A percentile compares a stretch with the other conserved stretches of the same genome.
Evolutionary conservation across 768 basidiomycete genomes (phyloP).

Genomic region (Podaxis mareebaensis): DNA sequence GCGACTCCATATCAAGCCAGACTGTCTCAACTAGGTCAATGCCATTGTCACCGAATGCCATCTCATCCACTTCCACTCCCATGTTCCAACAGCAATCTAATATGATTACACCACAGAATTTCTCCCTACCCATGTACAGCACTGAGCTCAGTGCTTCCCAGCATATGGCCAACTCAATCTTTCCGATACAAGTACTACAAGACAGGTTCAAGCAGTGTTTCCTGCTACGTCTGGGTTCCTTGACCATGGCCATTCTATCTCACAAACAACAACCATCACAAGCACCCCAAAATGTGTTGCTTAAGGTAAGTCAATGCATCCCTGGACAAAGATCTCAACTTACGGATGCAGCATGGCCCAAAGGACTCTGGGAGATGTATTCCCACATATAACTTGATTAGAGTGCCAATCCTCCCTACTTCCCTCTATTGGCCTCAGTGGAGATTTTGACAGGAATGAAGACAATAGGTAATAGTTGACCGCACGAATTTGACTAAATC

Average conservation of each 20-base stretch:
- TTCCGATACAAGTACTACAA: constrained; percentile 25
- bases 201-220: neutral
- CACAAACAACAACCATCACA: neutral
- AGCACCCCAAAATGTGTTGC: no score
- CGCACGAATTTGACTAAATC: no score
- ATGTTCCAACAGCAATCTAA: constrained; percentile 12
- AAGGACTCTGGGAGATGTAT: no score
- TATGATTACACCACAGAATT: constrained; percentile 23
- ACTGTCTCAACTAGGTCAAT: neutral
- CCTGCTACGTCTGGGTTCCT: neutral
- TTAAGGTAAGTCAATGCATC: no score
- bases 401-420: no score
- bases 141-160: constrained; percentile 59
- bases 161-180: constrained; percentile 43
- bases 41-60: neutral
- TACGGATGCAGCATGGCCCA: no score
- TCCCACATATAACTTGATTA: no score
- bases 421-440: no score
- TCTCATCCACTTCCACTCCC: constrained; percentile 17
- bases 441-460: no score
- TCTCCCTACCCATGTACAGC: constrained; percentile 53
- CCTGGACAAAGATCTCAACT: no score
- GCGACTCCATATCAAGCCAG: neutral
- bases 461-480: no score
- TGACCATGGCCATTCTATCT: neutral